Percentiles rank a stretch among this genome's conserved stretches.
Evolutionary conservation across 2,329 filamentous ascomycete genomes (phyloP).

Genomic region (Parafenestella ontariensis): DNA sequence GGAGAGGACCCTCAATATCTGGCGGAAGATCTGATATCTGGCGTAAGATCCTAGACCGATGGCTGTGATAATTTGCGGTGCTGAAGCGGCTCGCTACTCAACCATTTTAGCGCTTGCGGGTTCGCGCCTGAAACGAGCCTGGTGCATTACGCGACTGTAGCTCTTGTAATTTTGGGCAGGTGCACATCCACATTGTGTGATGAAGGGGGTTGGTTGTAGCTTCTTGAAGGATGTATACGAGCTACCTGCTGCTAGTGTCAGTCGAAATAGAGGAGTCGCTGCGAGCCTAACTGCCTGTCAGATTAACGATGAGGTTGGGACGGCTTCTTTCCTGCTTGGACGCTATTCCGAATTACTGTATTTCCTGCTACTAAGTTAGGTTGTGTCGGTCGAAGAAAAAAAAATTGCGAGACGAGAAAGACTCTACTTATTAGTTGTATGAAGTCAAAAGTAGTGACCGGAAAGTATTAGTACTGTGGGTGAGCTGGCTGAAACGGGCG

Average conservation of each 20-base stretch:
- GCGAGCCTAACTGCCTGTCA: neutral
- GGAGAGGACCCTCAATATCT: neutral
- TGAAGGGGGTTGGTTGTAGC: neutral
- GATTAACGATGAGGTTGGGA: neutral
- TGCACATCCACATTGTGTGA: neutral
- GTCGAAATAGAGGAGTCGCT: neutral
- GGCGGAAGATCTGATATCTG: neutral
- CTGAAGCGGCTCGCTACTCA: neutral
- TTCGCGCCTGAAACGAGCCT: neutral
- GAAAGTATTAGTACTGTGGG: slow-evolving; percentile 13
- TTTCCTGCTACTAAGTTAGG: neutral
- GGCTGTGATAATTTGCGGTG: neutral
- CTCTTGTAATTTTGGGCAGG: neutral
- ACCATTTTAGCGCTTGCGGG: neutral
- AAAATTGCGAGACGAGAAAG: no score
- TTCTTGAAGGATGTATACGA: neutral
- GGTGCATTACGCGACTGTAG: neutral
- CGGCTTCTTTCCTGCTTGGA: neutral
- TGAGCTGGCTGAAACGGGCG: slow-evolving; percentile 6
- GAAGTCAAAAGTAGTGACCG: slow-evolving; percentile 3
- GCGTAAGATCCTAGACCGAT: no score
- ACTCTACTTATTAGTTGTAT: neutral
- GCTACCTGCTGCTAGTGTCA: neutral
- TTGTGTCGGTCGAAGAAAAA: neutral
- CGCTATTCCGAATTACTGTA: no score